phyloP scores from a whole-genome alignment of 1,139 yeast genomes.

The Sugiyamaella neomexicana region DNA sequence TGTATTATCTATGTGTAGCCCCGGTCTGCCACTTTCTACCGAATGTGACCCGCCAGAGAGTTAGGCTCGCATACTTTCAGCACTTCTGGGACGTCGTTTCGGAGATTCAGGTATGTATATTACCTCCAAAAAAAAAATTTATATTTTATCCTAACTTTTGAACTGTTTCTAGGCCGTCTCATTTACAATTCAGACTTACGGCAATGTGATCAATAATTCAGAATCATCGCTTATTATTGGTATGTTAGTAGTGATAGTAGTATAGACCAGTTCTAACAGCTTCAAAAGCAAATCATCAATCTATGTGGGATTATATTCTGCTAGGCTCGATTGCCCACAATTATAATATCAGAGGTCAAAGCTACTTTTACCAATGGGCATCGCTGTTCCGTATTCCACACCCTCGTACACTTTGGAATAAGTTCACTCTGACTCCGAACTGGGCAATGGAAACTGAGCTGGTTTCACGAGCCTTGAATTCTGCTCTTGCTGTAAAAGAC shows the following conservation, averaged over 20 bases:
- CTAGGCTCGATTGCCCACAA: constrained; percentile 48
- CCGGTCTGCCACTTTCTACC: constrained; percentile 11
- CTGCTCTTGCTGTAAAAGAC: constrained; percentile 10
- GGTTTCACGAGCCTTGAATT: constrained; percentile 26
- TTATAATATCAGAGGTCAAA: constrained; percentile 29
- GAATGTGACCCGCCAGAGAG: neutral
- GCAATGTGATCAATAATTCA: constrained; percentile 24
- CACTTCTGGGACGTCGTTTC: constrained; percentile 12
- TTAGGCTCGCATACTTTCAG: constrained; percentile 2
- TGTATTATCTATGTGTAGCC: constrained; percentile 5
- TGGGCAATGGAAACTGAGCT: constrained; percentile 35
- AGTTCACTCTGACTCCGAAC: constrained; percentile 31
- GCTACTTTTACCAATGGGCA: constrained; percentile 35
- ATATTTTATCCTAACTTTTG: neutral
- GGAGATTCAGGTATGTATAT: constrained; percentile 3
- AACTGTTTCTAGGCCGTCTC: constrained; percentile 4
- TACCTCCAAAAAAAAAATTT: neutral
- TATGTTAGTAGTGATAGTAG: constrained; percentile 2
- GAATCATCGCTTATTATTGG: constrained; percentile 28
- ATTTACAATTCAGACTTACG: constrained; percentile 18
- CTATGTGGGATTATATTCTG: constrained; percentile 55
- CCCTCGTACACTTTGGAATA: constrained; percentile 25
- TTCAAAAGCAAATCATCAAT: constrained; percentile 51
- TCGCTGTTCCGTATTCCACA: constrained; percentile 32
- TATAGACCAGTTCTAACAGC: neutral